These are phyloP conservation scores for Ceratocystiopsis minuta DNA, from an alignment of 2,329 filamentous ascomycete genomes.

Conservation along the genomic window DNA sequence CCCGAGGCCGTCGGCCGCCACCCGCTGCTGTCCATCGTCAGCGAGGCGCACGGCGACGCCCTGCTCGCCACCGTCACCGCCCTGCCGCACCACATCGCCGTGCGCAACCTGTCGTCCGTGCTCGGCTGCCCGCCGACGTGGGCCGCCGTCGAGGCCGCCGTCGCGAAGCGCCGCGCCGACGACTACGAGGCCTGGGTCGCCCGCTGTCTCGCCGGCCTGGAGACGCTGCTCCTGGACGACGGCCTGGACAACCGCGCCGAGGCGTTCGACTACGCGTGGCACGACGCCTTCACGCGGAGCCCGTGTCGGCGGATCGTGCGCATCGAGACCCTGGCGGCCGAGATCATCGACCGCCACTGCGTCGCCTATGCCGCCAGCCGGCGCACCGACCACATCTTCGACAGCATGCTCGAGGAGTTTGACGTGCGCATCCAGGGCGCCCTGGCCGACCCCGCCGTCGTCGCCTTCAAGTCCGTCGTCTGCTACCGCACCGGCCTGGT, in stretches of 20 bases:
- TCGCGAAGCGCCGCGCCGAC: slow-evolving; percentile 22
- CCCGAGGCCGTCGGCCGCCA: slow-evolving; percentile 27
- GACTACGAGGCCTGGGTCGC: slow-evolving; percentile 39
- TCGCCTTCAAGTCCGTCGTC: slow-evolving; percentile 67
- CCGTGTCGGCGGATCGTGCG: slow-evolving; percentile 57
- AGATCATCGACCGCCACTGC: slow-evolving; percentile 32
- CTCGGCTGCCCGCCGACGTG: slow-evolving; percentile 49
- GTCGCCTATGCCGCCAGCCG: slow-evolving; percentile 15
- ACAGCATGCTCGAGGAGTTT: slow-evolving; percentile 31
- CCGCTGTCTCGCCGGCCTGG: slow-evolving; percentile 52
- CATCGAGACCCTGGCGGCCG: slow-evolving; percentile 54
- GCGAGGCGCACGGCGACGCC: slow-evolving; percentile 54
- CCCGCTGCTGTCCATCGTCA: slow-evolving; percentile 41
- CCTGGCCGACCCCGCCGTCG: slow-evolving; percentile 48
- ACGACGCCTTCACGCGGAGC: slow-evolving; percentile 45
- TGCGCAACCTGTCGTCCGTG: slow-evolving; percentile 46
- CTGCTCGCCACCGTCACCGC: slow-evolving; percentile 42
- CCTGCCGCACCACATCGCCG: slow-evolving; percentile 51
- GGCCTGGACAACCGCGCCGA: slow-evolving; percentile 39
- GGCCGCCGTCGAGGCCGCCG: slow-evolving; percentile 28
- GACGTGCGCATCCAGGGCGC: slow-evolving; percentile 33
- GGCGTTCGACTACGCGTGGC: slow-evolving; percentile 43
- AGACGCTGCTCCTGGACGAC: slow-evolving; percentile 64
- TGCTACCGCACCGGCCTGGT: slow-evolving; percentile 64
- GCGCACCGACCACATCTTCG: slow-evolving; percentile 20